Conservation (phyloP, 495 filamentous ascomycete genomes). For the Aspergillus bridgeri region DNA sequence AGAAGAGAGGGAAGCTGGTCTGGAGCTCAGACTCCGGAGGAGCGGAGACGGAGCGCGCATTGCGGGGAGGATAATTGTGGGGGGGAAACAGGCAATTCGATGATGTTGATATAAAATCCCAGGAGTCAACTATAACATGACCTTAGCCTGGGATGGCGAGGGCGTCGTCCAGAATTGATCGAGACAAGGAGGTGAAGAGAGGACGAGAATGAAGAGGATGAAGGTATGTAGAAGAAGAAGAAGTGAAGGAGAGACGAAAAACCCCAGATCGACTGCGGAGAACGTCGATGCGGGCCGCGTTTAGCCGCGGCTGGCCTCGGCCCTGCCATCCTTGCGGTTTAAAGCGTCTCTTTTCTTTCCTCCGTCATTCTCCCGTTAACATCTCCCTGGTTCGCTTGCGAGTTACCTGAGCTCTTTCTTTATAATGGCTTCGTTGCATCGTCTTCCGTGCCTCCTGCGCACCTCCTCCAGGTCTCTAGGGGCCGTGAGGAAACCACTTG, state of each 20-base stretch:
- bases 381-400: neutral
- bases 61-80: constrained; percentile 24
- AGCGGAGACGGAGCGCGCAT: constrained; percentile 40
- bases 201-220: neutral
- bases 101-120: neutral
- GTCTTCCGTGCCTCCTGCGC: constrained; percentile 31
- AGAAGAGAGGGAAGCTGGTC: constrained; percentile 9
- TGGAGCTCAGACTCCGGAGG: constrained; percentile 33
- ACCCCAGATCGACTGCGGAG: constrained; percentile 32
- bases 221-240: neutral
- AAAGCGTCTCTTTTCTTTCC: neutral
- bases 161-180: neutral
- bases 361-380: neutral
- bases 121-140: constrained; percentile 1
- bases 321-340: neutral
- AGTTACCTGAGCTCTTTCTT: neutral
- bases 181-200: neutral
- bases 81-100: neutral
- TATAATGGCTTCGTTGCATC: constrained; percentile 31
- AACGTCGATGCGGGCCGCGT: constrained; percentile 36
- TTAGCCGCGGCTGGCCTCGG: constrained; percentile 30
- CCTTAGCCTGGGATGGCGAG: neutral
- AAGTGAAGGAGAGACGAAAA: constrained; percentile 10
- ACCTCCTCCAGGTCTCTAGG: constrained; percentile 25
- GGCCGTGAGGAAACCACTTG: constrained; percentile 26